Evolutionary conservation across 2,329 filamentous ascomycete species (phyloP), one percentile per base, ranked within the genome.

Genomic region (Raffaelea deltoideospora): DNA sequence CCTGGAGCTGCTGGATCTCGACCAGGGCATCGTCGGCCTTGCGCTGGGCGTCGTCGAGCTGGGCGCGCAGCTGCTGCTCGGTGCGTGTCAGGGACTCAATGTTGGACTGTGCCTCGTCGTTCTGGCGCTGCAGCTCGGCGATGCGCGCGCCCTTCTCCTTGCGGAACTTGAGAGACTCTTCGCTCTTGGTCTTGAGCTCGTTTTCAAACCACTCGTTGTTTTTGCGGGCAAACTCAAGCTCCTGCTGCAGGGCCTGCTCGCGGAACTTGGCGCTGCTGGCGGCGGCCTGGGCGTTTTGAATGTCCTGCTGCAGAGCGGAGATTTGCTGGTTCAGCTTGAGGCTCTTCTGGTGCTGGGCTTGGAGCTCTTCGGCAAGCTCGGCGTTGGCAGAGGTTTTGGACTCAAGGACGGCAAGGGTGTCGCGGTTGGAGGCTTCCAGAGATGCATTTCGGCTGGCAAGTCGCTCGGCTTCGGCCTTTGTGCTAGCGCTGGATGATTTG

Each of bases 111-210:
- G 80, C 75, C 46, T 98, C 90, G 47, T 96, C 88, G 47, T 88
- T 82, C 42, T 81, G 74, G 37, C 86, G 81, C 56, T 95, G 83
- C 21, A 98, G 72, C 50, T 92, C 83, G 9, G 86, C 73, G 47
- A 96, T 84, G 28, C 83, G 80, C 2, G 85, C 79, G 43, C 83
- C 83, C 66, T 95, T 96, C 53, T 98, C 90, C 53, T 94, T 96
- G 44, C 90, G 76, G 57, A 82, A 88, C 51, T 87, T 94, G 46
- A 88, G 72, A 33, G 85, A 76, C 53, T 98, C 90, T 9, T 78
- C 73, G 43, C 73, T 79, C 60, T 94, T 93, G 1, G 83, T 87
- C 62, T 93, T 88, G 18, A 96, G 69, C 56, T 98, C 90, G 30
- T 69, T 76, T 51, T 95, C 85, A 38, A 90, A 79, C 82, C 86